Evolutionary conservation across 2,329 filamentous ascomycete genomes (phyloP).

Genomic region (Fusarium anthophilum): DNA sequence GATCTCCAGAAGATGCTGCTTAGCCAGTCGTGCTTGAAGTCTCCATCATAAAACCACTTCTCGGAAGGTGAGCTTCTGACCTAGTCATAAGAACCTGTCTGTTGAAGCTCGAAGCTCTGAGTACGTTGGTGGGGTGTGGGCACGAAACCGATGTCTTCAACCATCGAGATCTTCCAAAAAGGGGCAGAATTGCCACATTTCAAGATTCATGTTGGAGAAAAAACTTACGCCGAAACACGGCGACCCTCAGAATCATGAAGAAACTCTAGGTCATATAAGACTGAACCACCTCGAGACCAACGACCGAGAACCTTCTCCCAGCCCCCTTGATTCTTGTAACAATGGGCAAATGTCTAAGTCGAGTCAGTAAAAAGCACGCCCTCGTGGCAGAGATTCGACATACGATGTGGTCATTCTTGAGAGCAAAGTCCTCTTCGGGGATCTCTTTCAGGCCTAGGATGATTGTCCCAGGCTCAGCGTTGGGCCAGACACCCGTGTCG

Average conservation of each 20-base stretch:
- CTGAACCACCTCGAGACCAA: conserved; percentile 70
- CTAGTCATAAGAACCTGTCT: background rate
- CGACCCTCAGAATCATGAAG: conserved; percentile 66
- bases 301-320: conserved; percentile 84
- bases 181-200: conserved; percentile 34
- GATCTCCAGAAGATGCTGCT: background rate
- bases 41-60: background rate
- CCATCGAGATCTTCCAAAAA: background rate
- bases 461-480: conserved; percentile 73
- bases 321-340: conserved; percentile 79
- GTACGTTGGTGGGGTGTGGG: background rate
- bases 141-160: background rate
- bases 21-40: background rate
- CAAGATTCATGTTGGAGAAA: background rate
- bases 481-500: conserved; percentile 71
- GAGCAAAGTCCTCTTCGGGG: conserved; percentile 72
- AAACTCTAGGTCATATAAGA: conserved; percentile 87
- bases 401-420: conserved; percentile 43
- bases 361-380: background rate
- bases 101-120: background rate
- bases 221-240: conserved; percentile 22
- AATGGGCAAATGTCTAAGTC: conserved; percentile 70
- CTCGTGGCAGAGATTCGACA: background rate
- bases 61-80: background rate
- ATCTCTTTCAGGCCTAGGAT: conserved; percentile 83